Conservation (phyloP, 768 basidiomycete species). For the Crepidotus variabilis region DNA sequence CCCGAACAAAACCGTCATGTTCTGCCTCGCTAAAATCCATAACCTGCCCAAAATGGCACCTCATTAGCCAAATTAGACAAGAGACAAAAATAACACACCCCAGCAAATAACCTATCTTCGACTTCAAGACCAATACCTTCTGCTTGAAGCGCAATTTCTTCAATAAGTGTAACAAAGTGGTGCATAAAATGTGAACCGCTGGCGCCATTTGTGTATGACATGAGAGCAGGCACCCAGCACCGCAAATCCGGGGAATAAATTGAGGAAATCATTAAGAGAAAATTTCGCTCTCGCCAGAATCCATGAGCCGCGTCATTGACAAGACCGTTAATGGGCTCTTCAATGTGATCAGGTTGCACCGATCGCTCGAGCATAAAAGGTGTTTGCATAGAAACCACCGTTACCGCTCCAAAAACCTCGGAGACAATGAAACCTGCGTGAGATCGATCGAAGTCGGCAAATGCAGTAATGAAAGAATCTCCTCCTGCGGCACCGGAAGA, state of each 20-base stretch:
- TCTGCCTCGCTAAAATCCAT: too few species aligned
- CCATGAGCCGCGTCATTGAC: constrained; percentile 26
- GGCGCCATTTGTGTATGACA: constrained; percentile 24
- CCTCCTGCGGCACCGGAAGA: background rate
- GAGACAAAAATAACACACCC: too few species aligned
- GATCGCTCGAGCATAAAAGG: background rate
- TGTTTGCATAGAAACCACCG: constrained; percentile 25
- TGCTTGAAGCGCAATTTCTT: constrained; percentile 14
- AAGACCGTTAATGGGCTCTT: constrained; percentile 19
- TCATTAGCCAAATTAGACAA: too few species aligned
- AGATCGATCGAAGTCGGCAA: constrained; percentile 4
- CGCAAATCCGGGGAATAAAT: constrained; percentile 8
- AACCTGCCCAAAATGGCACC: too few species aligned
- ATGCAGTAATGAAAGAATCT: constrained; percentile 14
- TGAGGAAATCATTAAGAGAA: constrained; percentile 20
- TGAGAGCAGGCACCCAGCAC: constrained; percentile 22
- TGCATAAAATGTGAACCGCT: constrained; percentile 16
- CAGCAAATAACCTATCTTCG: constrained; percentile 7
- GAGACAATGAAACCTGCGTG: constrained; percentile 20
- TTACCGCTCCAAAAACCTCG: constrained; percentile 11
- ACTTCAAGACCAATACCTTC: constrained; percentile 1
- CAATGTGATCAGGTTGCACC: background rate
- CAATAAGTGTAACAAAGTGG: constrained; percentile 18
- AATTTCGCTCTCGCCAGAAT: constrained; percentile 14
- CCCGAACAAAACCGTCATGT: too few species aligned